Evolutionary conservation across 176 grass and related monocot genomes (phyloP), one percentile per base, ranked within the genome.

Genomic region (Carex myosuroides): DNA sequence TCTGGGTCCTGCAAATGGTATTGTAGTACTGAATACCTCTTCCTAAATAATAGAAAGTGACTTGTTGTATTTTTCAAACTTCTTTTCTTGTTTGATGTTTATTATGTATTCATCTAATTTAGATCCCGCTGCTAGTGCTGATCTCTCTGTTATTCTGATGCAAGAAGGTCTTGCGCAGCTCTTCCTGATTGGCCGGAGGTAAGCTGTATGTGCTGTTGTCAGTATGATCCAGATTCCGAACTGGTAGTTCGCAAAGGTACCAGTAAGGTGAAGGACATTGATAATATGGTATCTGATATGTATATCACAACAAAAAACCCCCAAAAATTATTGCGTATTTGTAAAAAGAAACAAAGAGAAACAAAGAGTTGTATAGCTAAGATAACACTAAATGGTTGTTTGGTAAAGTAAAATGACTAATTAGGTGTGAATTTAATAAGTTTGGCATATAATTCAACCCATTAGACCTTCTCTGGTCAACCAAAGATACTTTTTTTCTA

Each of bases 101-200:
- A 54, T 54, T 26, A 14, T 53, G 41, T 76, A 26, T 29, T 30
- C 5, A 30, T 76, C 11, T 76, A 76, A 76, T 86, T 84, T 79
- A 98, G 95, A 98, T 93, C 95, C 95, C 87, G 20, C 92, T 83
- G 91, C 91, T 68, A 95, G 95, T 95, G 95, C 95, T 87, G 95
- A 98, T 91, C 89, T 98, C 64, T 91, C 92, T 80, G 92, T 98
- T 86, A 90, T 95, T 91, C 86, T 98, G 22, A 98, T 98, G 95
- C 95, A 98, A 98, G 95, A 98, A 89, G 95, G 95, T 70, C 91
- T 98, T 59, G 92, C 95, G 1, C 89, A 98, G 64, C 78, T 98
- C 85, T 89, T 98, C 79, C 89, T 98, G 30, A 90, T 98, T 65
- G 92, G 95, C 50, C 91, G 20, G 90, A 98, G 95, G 95, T 98